Evolutionary conservation across 1,284 basidiomycete species (phyloP), one percentile per base, ranked within the genome.

Genomic region (Puccinia horiana): DNA sequence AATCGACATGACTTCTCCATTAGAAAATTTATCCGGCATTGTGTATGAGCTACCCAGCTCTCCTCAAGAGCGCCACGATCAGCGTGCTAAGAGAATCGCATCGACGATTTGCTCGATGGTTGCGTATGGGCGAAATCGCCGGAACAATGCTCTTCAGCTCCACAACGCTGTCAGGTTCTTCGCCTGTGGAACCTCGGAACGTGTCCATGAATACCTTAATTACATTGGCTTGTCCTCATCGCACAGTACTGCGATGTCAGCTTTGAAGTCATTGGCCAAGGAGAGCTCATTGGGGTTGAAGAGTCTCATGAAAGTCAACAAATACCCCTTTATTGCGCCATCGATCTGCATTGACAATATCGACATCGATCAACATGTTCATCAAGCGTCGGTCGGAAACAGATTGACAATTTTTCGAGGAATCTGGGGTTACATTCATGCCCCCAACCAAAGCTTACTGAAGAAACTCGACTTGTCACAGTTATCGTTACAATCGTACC

Each of bases 271-370:
- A 12, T 73, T 73, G 29, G 8, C 70, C 4, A 35, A 35, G 2
- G 35, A 49, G 26, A 47, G 47, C 8, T 12, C 26, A 35, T n/a
- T 20, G 26, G 29, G 1, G 18, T 29, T 70, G 8, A 49, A 40
- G 69, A n/a, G 4, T 1, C 37, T n/a, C n/a, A 70, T 70, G 69
- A 63, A 29, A 23, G 20, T 63, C 12, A 52, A 16, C 4, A 44
- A 26, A 29, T 2, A 11, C 12, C 16, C 9, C 12, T 29, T 18
- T 4, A 35, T 73, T 16, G 26, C 29, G 3, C 47, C 70, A 44
- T 52, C 70, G 35, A 73, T 73, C 2, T 73, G 70, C 26, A 73
- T 73, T 23, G 49, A 73, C 47, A 73, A 73, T 32, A 73, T 73
- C 37, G 70, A 73, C 14, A 73, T 73, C 1, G 49, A 73, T 20